A percentile compares a stretch with the other conserved stretches of the same genome.
These are phyloP conservation scores for Chytridium lagenaria DNA, from an alignment of 371 early-diverging fungal genomes.

Conservation along the genomic window DNA sequence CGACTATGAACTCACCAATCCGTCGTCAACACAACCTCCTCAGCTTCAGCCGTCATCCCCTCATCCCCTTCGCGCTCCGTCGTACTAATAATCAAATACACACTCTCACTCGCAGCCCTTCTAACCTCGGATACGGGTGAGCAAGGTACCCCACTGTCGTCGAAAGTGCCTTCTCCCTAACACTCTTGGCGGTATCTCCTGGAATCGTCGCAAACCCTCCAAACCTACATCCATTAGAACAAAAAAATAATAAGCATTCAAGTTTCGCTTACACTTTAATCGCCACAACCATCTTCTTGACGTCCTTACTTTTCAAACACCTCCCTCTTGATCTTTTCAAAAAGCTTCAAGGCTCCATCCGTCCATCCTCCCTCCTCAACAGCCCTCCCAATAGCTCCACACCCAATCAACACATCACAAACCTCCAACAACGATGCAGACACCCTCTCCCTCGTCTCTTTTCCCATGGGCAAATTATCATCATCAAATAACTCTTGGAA, in stretches of 20 bases:
- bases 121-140: slow-evolving; percentile 58
- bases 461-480: slow-evolving; percentile 3
- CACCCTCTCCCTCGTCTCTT: slow-evolving; percentile 65
- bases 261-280: slow-evolving; percentile 52
- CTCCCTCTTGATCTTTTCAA: slow-evolving; percentile 43
- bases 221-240: slow-evolving; percentile 13
- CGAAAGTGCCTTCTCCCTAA: slow-evolving; percentile 32
- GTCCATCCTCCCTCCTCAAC: slow-evolving; percentile 11
- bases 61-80: slow-evolving; percentile 31
- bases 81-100: slow-evolving; percentile 51
- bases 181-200: neutral
- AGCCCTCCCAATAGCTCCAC: slow-evolving; percentile 33
- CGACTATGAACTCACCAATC: slow-evolving; percentile 40
- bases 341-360: slow-evolving; percentile 20
- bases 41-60: slow-evolving; percentile 17
- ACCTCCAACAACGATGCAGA: slow-evolving; percentile 71
- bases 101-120: slow-evolving; percentile 41
- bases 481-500: slow-evolving; percentile 50
- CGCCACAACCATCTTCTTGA: slow-evolving; percentile 49
- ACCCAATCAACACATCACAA: slow-evolving; percentile 65
- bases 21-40: slow-evolving; percentile 42
- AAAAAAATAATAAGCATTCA: slow-evolving; percentile 12
- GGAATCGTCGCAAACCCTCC: slow-evolving; percentile 32
- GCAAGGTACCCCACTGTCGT: slow-evolving; percentile 46
- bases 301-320: slow-evolving; percentile 47